Base-by-base conservation (phyloP, 768 basidiomycete species). In the Pisolithus tinctorius region DNA sequence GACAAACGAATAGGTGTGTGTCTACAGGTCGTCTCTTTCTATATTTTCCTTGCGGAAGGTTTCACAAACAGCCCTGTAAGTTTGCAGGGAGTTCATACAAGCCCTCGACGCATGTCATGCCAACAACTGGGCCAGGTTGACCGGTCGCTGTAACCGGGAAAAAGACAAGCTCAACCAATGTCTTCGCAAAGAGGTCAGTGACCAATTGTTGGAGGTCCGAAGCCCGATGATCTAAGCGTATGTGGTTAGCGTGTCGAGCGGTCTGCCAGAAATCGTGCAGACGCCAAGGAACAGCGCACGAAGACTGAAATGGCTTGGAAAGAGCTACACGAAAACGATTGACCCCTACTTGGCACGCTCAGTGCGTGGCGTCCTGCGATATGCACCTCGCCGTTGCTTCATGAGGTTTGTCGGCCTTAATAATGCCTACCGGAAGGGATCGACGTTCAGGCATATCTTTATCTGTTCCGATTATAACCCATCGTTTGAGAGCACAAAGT, bases 11-110 rank as follows among this genome's bases (percentile, higher is more conserved):
- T 79, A 54, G 75, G 83, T 79, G 46, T 49, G 75, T 43, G 11
- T 31, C 10, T 23, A 29, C 3, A 4, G 17, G 30, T 36, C 6
- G 20, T 11, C 17, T 8, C 13, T 53, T 36, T 25, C 36, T 20
- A 1, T n/a, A n/a, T 20, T 20, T 20, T 20, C 20, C 20, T 20
- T 20, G 20, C 20, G 20, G 20, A 20, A 40, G 20, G 31, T n/a
- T 29, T 30, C 16, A 36, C 41, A 39, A 50, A 61, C 50, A 25
- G 7, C 39, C 58, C 49, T 47, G 50, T 44, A 44, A 89, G 88
- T 73, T 36, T 90, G 88, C 73, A 78, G 73, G 60, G 86, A 88
- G 16, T 83, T 90, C 61, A 86, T 90, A 49, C 70, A 88, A 56
- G 88, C 88, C 2, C 80, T 90, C 25, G 78, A 88, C 46, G 69